Conservation (phyloP, 225 moss, liverwort and hornwort species). For the Lunularia cruciata region DNA sequence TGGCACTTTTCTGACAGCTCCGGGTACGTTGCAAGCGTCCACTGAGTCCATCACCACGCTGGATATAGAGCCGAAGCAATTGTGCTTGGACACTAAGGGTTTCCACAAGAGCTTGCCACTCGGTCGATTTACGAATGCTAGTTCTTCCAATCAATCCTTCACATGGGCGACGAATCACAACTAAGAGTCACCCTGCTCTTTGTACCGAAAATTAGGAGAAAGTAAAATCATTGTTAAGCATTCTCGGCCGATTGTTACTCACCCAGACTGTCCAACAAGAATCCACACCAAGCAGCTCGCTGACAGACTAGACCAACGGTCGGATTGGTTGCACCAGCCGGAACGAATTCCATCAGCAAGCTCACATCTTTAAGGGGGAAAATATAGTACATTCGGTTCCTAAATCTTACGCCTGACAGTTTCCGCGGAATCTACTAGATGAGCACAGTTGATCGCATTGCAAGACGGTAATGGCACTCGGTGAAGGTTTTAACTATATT, state of each 20-base stretch:
- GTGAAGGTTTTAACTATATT: conserved; percentile 3
- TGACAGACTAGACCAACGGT: neutral
- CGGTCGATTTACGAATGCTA: no score
- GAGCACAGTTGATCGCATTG: conserved; percentile 1
- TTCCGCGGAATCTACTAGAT: conserved; percentile 4
- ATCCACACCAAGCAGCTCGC: neutral
- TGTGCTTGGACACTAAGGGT: no score
- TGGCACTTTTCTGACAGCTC: conserved; percentile 7
- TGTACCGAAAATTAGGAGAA: neutral
- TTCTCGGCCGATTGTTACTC: neutral
- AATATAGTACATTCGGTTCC: conserved; percentile 24
- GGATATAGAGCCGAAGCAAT: neutral
- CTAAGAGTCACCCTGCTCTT: conserved; percentile 4
- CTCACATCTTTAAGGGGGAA: neutral
- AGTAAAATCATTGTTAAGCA: no score
- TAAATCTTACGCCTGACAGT: conserved; percentile 9
- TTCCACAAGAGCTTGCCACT: neutral
- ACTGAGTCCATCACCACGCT: neutral
- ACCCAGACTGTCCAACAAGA: neutral
- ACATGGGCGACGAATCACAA: neutral
- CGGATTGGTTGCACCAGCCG: neutral
- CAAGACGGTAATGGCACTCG: neutral
- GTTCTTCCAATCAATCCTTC: neutral
- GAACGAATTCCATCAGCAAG: neutral
- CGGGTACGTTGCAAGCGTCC: neutral